phyloP scores from a whole-genome alignment of 257 asterid species.

The Ballota nigra region DNA sequence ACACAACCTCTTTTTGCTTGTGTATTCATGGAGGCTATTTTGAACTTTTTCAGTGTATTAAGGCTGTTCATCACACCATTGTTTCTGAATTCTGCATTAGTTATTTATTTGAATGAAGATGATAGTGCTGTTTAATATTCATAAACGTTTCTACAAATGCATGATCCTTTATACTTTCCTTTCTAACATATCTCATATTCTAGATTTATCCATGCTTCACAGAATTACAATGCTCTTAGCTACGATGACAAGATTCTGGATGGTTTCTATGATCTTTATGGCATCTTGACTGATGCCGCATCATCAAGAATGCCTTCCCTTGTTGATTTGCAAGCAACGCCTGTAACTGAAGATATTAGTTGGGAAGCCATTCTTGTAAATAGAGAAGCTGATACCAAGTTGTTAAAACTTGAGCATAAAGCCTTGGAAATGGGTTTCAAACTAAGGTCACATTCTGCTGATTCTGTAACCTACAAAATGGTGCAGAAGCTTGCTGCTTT shows the following conservation, averaged over 20 bases:
- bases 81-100: constrained; percentile 12
- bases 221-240: constrained; percentile 94
- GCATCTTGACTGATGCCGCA: constrained; percentile 60
- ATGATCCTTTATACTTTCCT: constrained; percentile 24
- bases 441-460: constrained; percentile 43
- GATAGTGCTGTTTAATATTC: constrained; percentile 13
- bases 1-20: neutral
- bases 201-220: constrained; percentile 82
- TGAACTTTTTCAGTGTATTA: neutral
- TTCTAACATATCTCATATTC: constrained; percentile 76
- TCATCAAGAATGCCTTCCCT: constrained; percentile 94
- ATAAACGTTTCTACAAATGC: constrained; percentile 18
- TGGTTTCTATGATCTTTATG: constrained; percentile 89
- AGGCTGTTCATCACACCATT: constrained; percentile 7
- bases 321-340: constrained; percentile 79
- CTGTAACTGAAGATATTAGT: constrained; percentile 55
- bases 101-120: constrained; percentile 14
- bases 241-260: constrained; percentile 95
- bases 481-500: constrained; percentile 69
- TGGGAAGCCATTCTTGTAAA: constrained; percentile 95
- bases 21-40: constrained; percentile 2
- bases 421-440: constrained; percentile 67
- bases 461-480: constrained; percentile 40
- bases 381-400: constrained; percentile 68
- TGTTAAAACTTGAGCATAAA: constrained; percentile 75